Conservation (phyloP, 2,329 filamentous ascomycete genomes). For the Mollisia scopiformis region DNA sequence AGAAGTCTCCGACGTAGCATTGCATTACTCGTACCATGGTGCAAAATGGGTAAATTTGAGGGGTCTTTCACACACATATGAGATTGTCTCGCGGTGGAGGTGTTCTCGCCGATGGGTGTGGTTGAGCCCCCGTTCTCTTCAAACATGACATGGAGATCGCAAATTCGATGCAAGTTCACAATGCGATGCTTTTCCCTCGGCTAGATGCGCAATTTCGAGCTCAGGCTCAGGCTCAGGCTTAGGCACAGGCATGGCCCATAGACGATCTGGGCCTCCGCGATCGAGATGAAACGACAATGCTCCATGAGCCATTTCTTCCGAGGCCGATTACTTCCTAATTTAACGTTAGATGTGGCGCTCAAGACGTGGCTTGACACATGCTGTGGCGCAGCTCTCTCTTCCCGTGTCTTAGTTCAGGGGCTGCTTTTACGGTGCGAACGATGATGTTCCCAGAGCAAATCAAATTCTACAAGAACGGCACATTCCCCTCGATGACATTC, state of each 20-base stretch:
- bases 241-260: background rate
- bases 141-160: constrained; percentile 5
- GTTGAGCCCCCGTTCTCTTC: background rate
- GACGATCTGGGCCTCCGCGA: background rate
- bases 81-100: constrained; percentile 1
- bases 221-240: too few species aligned
- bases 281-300: background rate
- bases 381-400: constrained; percentile 1
- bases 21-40: background rate
- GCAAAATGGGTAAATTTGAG: constrained; percentile 12
- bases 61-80: constrained; percentile 10
- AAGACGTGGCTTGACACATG: constrained; percentile 10
- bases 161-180: background rate
- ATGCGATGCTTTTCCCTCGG: background rate
- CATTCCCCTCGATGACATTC: background rate
- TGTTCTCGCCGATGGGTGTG: background rate
- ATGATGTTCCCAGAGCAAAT: constrained; percentile 1
- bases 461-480: constrained; percentile 10
- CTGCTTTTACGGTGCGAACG: constrained; percentile 1
- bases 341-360: constrained; percentile 5
- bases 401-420: background rate
- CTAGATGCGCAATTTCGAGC: constrained; percentile 3
- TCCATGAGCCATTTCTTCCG: background rate
- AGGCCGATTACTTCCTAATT: constrained; percentile 4
- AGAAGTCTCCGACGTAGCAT: background rate